phyloP scores from a whole-genome alignment of 169 alveolate genomes.

The Plasmodium inui region DNA sequence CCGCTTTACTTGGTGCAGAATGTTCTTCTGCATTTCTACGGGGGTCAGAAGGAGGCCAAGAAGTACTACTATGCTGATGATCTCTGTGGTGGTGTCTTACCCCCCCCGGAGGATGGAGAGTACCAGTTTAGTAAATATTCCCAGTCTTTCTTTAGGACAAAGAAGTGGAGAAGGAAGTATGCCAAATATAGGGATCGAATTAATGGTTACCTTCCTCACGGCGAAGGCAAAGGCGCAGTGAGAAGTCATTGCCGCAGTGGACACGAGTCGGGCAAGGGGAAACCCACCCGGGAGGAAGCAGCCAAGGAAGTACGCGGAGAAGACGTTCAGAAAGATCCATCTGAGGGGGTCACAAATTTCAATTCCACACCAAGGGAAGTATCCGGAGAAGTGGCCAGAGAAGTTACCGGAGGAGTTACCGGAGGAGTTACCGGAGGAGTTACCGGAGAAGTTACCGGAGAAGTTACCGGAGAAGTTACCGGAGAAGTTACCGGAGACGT shows the following conservation, averaged over 20 bases:
- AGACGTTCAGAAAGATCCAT: background rate
- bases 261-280: background rate
- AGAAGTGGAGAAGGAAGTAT: slow-evolving; percentile 42
- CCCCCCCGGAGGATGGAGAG: slow-evolving; percentile 15
- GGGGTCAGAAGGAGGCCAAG: slow-evolving; percentile 11
- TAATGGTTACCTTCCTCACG: background rate
- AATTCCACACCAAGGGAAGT: background rate
- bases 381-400: background rate
- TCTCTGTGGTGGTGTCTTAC: background rate
- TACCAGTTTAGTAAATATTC: slow-evolving; percentile 24
- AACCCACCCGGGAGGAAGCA: background rate
- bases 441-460: no score
- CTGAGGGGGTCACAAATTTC: background rate
- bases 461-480: no score
- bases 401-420: no score
- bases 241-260: background rate
- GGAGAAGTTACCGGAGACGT: no score
- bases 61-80: slow-evolving; percentile 19
- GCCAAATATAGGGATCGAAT: background rate
- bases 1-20: slow-evolving; percentile 47
- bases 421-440: no score
- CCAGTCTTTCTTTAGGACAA: background rate
- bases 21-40: slow-evolving; percentile 6
- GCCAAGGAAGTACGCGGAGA: background rate
- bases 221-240: background rate